Conservation (phyloP, 1,284 basidiomycete species). For the Ceratobasidium sp. region DNA sequence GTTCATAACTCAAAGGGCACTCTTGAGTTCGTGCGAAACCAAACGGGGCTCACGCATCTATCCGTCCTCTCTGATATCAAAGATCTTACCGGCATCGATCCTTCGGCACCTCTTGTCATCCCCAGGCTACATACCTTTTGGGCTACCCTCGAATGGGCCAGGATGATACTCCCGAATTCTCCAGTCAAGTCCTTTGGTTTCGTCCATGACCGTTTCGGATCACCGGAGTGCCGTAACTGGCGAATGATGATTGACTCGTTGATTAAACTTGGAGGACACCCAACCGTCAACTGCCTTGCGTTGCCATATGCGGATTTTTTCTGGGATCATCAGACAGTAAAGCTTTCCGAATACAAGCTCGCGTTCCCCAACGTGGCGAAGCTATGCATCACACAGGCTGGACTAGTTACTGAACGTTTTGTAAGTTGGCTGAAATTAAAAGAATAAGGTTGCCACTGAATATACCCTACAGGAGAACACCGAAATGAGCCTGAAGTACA, state of each 20-base stretch:
- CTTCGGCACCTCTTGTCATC: conserved; percentile 1
- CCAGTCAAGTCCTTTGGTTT: conserved; percentile 10
- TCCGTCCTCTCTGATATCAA: background rate
- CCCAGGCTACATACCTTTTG: conserved; percentile 2
- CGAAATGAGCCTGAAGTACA: background rate
- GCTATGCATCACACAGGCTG: conserved; percentile 7
- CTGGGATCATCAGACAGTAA: conserved; percentile 14
- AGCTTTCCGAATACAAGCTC: background rate
- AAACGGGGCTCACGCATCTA: background rate
- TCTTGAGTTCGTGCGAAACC: conserved; percentile 14
- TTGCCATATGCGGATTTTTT: conserved; percentile 20
- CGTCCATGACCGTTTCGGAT: conserved; percentile 6
- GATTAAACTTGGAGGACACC: conserved; percentile 5
- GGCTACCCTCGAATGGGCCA: conserved; percentile 19
- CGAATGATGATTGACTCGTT: conserved; percentile 1
- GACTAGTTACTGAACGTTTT: conserved; percentile 5
- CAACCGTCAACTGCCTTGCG: background rate
- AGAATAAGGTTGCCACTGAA: background rate
- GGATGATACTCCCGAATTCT: conserved; percentile 16
- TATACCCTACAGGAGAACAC: conserved; percentile 16
- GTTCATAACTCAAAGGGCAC: conserved; percentile 10
- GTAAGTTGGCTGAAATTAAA: background rate
- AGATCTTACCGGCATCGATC: background rate
- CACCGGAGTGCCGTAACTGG: background rate
- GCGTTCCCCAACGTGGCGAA: conserved; percentile 7